A percentile compares a stretch with the other conserved stretches of the same genome.
phyloP scores from a whole-genome alignment of 768 basidiomycete genomes.

The Leccinellum albellum region DNA sequence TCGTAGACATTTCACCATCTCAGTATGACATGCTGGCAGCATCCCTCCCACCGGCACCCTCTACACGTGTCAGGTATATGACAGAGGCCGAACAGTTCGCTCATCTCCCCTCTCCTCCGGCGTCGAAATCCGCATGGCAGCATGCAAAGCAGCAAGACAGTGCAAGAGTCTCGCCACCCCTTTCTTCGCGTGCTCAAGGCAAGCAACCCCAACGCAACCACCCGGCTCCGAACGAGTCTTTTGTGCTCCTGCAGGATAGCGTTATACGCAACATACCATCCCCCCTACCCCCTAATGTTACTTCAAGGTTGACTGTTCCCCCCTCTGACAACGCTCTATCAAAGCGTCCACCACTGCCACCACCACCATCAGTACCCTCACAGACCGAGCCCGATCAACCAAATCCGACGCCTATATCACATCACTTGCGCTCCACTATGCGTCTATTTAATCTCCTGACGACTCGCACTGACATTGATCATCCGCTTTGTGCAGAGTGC shows the following conservation, averaged over 20 bases:
- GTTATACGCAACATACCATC: slow-evolving; percentile 68
- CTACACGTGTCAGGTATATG: slow-evolving; percentile 35
- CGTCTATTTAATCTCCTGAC: slow-evolving; percentile 76
- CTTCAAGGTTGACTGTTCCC: slow-evolving; percentile 41
- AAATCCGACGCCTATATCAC: slow-evolving; percentile 71
- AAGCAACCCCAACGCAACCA: slow-evolving; percentile 56
- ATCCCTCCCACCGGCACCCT: slow-evolving; percentile 54
- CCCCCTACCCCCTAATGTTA: slow-evolving; percentile 39
- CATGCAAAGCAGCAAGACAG: slow-evolving; percentile 43
- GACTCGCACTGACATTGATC: slow-evolving; percentile 76
- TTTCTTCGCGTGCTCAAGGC: slow-evolving; percentile 55
- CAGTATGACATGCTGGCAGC: slow-evolving; percentile 84
- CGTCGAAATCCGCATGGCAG: slow-evolving; percentile 63
- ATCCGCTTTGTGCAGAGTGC: slow-evolving; percentile 94
- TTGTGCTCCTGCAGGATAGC: slow-evolving; percentile 86
- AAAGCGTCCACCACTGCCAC: slow-evolving; percentile 24
- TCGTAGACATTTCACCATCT: slow-evolving; percentile 80
- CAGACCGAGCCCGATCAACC: slow-evolving; percentile 50
- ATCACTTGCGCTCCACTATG: slow-evolving; percentile 71
- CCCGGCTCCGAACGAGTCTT: slow-evolving; percentile 77
- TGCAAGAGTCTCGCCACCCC: slow-evolving; percentile 32
- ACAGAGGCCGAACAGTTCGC: slow-evolving; percentile 45
- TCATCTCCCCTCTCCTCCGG: slow-evolving; percentile 45
- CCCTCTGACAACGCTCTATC: slow-evolving; percentile 31
- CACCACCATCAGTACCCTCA: slow-evolving; percentile 27